Evolutionary conservation across 208 protist species (phyloP), one percentile per base, ranked within the genome.

Genomic region (Balamuthia mandrillaris): DNA sequence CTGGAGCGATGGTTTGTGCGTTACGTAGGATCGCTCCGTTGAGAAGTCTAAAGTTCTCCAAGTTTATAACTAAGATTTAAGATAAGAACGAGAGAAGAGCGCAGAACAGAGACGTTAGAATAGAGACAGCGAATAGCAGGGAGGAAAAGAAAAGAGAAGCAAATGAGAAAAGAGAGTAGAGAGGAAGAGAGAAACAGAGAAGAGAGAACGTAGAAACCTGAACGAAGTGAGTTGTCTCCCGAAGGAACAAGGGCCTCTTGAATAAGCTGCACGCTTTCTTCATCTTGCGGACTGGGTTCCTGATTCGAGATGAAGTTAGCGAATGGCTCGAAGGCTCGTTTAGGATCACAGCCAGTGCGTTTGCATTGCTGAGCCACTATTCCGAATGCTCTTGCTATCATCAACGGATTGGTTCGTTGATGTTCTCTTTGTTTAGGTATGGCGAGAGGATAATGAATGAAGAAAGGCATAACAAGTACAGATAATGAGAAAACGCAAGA

Each of bases 261-360:
- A 27, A 77, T 77, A 45, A 56, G 54, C 12, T 24, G 6, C 41
- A 77, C 29, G 5, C 44, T 45, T 45, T 77, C 44, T 45, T 21
- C 54, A 45, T 77, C 66, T 18, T 77, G 66, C n/a, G 37, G 42
- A 31, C 49, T 56, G 44, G 49, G 49, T 31, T 77, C 66, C 44
- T 77, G 44, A 31, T 77, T 77, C 21, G 66, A 77, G 29, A 77
- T 45, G 24, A 77, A 77, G 44, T 77, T 77, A 16, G 66, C 66
- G 42, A 77, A 77, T 31, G 66, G 66, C 21, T 39, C 66, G 35
- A 77, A 77, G 2, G 66, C 66, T 45, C 54, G 27, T 2, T 51
- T 21, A 45, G 66, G 66, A 7, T 77, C 66, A 39, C 54, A 39
- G 44, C 29, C 39, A 29, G 66, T 77, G 42, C 44, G 44, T 31